Evolutionary conservation across 73 alveolate genomes (phyloP), one percentile per base, ranked within the genome.

Genomic region (Paramecium octaurelia): DNA sequence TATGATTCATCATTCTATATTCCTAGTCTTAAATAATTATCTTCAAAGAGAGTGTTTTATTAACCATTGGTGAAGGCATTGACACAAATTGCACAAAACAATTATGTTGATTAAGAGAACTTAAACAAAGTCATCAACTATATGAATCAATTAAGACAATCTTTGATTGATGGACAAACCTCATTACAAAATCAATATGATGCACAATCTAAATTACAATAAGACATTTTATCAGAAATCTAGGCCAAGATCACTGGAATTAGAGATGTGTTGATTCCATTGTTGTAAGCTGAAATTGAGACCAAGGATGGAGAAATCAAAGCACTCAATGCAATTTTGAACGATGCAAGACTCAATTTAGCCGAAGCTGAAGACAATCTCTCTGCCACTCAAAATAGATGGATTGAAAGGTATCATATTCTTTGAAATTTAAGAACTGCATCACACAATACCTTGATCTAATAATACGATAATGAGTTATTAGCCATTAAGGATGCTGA

Each of bases 91-190:
- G 70, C 70, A 16, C 46, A 80, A 80, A 48, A 80, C 24, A 80
- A 46, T 46, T 48, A 80, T 48, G 91, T 80, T 80, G 91, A 80
- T 48, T 44, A 80, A 80, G 91, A 80, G 12, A 80, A 80, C 91
- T 80, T 80, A 46, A 80, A 80, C 14, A 80, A 80, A 46, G 91
- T 80, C 46, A 31, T 80, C 2, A 80, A 34, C 10, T 80, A 24
- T 43, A 80, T 80, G 75, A 48, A 42, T 23, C n/a, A 80, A 31
- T 48, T 80, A 44, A 80, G 91, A 80, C 12, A 80, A 80, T 80
- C 91, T 46, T 46, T 80, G 23, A 48, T 80, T 9, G 91, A 80
- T 80, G 91, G 64, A 42, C 24, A 80, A 80, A 80, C 75, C 2
- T 24, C 91, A n/a, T 64, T 80, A 21, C 5, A 46, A 80, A 80